phyloP scores from a whole-genome alignment of 2,329 filamentous ascomycete genomes.

The Mollisiaceae sp. region DNA sequence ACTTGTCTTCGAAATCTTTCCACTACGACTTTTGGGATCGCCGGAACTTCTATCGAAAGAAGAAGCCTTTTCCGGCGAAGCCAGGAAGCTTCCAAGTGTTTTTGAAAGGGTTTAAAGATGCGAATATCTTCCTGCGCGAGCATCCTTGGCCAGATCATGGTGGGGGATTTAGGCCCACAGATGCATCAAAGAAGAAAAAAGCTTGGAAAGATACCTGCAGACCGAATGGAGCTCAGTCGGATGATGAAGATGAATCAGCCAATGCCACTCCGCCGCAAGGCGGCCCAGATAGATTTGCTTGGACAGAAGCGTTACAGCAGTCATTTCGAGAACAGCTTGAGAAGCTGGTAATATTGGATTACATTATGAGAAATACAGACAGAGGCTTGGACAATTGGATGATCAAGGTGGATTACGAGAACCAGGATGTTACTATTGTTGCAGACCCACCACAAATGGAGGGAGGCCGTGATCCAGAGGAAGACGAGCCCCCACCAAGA shows the following conservation, averaged over 20 bases:
- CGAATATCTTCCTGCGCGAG: slow-evolving; percentile 92
- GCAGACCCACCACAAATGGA: slow-evolving; percentile 78
- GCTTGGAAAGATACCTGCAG: slow-evolving; percentile 85
- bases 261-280: slow-evolving; percentile 39
- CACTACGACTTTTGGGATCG: slow-evolving; percentile 98
- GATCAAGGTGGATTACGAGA: slow-evolving; percentile 92
- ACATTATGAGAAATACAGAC: slow-evolving; percentile 99
- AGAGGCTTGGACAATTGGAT: slow-evolving; percentile 98
- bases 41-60: slow-evolving; percentile 83
- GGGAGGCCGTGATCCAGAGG: slow-evolving; percentile 58
- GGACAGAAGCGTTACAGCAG: slow-evolving; percentile 88
- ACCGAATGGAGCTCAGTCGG: slow-evolving; percentile 59
- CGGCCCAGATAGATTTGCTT: slow-evolving; percentile 62
- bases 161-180: slow-evolving; percentile 68
- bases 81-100: slow-evolving; percentile 97
- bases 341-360: slow-evolving; percentile 95
- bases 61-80: slow-evolving; percentile 86
- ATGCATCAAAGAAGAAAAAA: slow-evolving; percentile 70
- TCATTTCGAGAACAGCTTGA: slow-evolving; percentile 94
- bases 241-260: slow-evolving; percentile 62
- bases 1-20: slow-evolving; percentile 93
- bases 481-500: slow-evolving; percentile 57
- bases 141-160: slow-evolving; percentile 95
- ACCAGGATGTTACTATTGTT: slow-evolving; percentile 81
- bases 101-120: slow-evolving; percentile 94